phyloP scores from a whole-genome alignment of 176 grass and related monocot species.

The Oryza meyeriana region DNA sequence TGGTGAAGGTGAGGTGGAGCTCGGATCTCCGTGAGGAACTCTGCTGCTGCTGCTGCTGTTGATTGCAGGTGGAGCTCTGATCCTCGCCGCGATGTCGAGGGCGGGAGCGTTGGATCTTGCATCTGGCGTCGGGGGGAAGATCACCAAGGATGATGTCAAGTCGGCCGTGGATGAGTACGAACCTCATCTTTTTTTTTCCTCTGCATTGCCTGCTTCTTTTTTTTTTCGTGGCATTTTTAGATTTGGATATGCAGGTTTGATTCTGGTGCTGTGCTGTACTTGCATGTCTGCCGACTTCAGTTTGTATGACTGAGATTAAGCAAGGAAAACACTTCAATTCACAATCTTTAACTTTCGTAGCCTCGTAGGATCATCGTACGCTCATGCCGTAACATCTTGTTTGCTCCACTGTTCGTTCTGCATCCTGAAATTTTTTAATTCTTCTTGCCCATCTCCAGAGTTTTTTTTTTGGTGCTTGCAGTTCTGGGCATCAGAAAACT shows the following conservation, averaged over 20 bases:
- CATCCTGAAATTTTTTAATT: background rate
- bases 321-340: background rate
- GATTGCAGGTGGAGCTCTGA: slow-evolving; percentile 1
- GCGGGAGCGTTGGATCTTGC: slow-evolving; percentile 60
- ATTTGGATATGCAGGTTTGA: background rate
- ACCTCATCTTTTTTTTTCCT: background rate
- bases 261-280: background rate
- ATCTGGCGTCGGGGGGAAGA: slow-evolving; percentile 56
- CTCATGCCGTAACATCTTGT: background rate
- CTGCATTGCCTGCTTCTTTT: background rate
- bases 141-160: slow-evolving; percentile 51
- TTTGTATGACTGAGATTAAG: background rate
- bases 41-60: background rate
- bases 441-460: background rate
- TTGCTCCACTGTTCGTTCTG: background rate
- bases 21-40: background rate
- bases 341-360: too few species aligned
- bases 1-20: background rate
- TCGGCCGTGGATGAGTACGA: slow-evolving; percentile 63
- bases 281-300: background rate
- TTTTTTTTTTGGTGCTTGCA: background rate
- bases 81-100: slow-evolving; percentile 41
- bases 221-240: background rate
- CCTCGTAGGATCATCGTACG: too few species aligned
- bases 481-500: background rate